Percentiles rank a stretch among this genome's conserved stretches.
These are phyloP conservation scores for Fusarium armeniacum DNA, from an alignment of 2,329 filamentous ascomycete species.

Conservation along the genomic window DNA sequence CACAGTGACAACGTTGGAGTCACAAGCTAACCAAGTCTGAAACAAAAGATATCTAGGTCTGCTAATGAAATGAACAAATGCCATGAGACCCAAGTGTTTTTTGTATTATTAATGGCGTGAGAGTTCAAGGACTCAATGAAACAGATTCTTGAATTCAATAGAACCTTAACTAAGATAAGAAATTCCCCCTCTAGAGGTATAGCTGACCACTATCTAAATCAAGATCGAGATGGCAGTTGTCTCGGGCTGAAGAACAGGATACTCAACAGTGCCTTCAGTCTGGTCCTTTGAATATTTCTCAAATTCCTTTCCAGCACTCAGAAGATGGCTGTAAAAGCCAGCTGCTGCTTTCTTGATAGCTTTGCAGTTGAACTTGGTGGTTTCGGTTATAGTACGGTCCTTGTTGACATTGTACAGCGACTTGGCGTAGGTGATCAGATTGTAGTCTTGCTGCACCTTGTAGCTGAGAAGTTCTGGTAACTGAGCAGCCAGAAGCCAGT, in stretches of 20 bases:
- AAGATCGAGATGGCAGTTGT: constrained; percentile 32
- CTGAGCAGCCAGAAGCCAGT: constrained; percentile 32
- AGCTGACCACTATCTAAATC: not conserved
- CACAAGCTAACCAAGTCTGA: no score
- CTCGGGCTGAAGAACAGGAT: constrained; percentile 31
- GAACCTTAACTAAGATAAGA: not conserved
- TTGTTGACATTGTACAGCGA: constrained; percentile 32
- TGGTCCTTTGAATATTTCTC: constrained; percentile 11
- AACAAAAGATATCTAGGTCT: no score
- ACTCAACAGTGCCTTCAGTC: constrained; percentile 25
- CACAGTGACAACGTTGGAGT: no score
- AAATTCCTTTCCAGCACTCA: constrained; percentile 6
- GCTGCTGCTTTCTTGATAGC: constrained; percentile 17
- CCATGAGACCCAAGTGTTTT: no score
- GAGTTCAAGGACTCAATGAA: rapidly evolving
- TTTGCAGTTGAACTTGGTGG: not conserved
- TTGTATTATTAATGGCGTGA: not conserved
- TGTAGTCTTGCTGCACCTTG: constrained; percentile 34
- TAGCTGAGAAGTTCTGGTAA: constrained; percentile 32
- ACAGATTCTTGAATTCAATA: not conserved
- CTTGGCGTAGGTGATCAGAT: constrained; percentile 36
- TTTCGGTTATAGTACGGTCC: constrained; percentile 4
- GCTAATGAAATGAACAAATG: no score
- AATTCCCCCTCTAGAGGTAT: no score
- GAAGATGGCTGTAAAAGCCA: constrained; percentile 14